Percentiles rank a stretch among this genome's conserved stretches.
These are phyloP conservation scores for Phoma herbarum DNA, from an alignment of 2,329 filamentous ascomycete species.

Conservation along the genomic window DNA sequence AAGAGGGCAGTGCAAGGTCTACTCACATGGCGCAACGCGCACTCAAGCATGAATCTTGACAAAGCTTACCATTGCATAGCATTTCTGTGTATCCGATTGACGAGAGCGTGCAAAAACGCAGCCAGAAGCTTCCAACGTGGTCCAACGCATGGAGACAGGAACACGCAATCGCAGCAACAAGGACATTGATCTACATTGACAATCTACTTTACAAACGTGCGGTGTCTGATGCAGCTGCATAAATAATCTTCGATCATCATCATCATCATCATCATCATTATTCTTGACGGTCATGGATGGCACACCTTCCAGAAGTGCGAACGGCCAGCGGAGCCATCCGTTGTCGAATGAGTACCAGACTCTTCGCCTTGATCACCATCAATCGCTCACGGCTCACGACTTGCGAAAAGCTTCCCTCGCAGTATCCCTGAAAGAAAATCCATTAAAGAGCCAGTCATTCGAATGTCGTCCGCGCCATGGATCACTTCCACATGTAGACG, in stretches of 20 bases:
- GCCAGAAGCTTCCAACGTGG: neutral
- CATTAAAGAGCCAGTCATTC: slow-evolving; percentile 52
- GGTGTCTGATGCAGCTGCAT: neutral
- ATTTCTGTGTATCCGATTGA: neutral
- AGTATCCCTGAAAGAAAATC: slow-evolving; percentile 49
- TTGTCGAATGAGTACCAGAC: slow-evolving; percentile 1
- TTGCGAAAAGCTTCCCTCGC: slow-evolving; percentile 40
- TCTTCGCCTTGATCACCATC: neutral
- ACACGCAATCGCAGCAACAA: neutral
- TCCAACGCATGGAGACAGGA: neutral
- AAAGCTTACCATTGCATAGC: neutral
- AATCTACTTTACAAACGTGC: slow-evolving; percentile 3
- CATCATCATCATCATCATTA: slow-evolving; percentile 10
- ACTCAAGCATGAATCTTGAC: neutral
- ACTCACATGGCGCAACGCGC: neutral
- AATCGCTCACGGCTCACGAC: neutral
- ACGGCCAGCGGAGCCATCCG: slow-evolving; percentile 9
- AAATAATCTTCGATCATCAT: no score
- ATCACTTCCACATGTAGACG: slow-evolving; percentile 44
- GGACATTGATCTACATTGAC: neutral
- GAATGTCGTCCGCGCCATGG: slow-evolving; percentile 50
- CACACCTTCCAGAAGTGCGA: slow-evolving; percentile 7
- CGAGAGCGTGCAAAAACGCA: neutral
- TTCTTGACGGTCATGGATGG: neutral
- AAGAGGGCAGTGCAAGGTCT: slow-evolving; percentile 2